Conservation (phyloP, 1,284 basidiomycete species). For the Paramarasmius palmivorus region DNA sequence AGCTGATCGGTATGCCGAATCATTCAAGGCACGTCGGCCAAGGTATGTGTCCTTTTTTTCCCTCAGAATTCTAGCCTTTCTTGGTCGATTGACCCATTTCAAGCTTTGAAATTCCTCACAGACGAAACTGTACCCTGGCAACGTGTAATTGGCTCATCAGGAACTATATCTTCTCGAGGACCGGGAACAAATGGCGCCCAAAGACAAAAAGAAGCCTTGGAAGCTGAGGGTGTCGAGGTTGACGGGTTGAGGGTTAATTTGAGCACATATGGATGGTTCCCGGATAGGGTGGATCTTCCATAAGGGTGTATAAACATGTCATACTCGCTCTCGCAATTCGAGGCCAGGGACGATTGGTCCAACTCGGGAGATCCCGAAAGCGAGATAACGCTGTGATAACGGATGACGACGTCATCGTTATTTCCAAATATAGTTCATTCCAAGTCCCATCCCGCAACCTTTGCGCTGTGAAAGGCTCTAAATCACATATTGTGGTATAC, state of each 20-base stretch:
- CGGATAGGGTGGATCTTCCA: too few relatives aligned
- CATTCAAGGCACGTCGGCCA: slow-evolving; percentile 86
- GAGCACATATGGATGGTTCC: slow-evolving; percentile 45
- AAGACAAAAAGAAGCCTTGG: slow-evolving; percentile 63
- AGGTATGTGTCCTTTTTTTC: slow-evolving; percentile 45
- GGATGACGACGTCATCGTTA: too few relatives aligned
- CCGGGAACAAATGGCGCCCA: slow-evolving; percentile 66
- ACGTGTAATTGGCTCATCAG: slow-evolving; percentile 66
- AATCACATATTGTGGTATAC: too few relatives aligned
- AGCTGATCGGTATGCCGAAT: slow-evolving; percentile 78
- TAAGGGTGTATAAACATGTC: too few relatives aligned
- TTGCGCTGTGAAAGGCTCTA: too few relatives aligned
- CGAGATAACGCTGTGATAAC: too few relatives aligned
- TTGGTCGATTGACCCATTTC: neutral
- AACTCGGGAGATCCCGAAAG: too few relatives aligned
- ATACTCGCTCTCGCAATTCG: too few relatives aligned
- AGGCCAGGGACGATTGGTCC: too few relatives aligned
- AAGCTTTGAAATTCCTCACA: slow-evolving; percentile 66
- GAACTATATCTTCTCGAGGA: slow-evolving; percentile 78
- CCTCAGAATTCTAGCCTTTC: slow-evolving; percentile 8
- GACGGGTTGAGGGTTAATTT: slow-evolving; percentile 41
- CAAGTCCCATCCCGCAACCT: too few relatives aligned
- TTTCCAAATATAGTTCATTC: too few relatives aligned
- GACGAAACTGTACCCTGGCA: slow-evolving; percentile 73
- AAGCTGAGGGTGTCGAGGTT: slow-evolving; percentile 74